Percentiles rank a stretch among this genome's conserved stretches.
Evolutionary conservation across 148 eudicot genomes (phyloP).

Genomic region (Linanthus parryae): DNA sequence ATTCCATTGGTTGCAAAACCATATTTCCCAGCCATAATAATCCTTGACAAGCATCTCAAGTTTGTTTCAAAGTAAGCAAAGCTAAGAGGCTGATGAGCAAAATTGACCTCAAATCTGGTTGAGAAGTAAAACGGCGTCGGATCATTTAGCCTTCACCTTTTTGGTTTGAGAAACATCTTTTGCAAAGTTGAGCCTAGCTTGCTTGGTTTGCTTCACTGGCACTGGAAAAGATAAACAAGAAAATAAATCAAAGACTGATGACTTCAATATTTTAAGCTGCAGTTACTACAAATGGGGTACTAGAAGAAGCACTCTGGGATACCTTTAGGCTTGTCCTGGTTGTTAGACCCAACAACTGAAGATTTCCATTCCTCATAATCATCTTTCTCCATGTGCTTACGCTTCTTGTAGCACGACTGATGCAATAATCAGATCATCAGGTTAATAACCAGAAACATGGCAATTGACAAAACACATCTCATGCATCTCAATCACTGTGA

Average conservation of each 20-base stretch:
- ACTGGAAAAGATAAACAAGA: slow-evolving; percentile 24
- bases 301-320: slow-evolving; percentile 10
- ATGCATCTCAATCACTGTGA: background rate
- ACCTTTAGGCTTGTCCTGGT: slow-evolving; percentile 33
- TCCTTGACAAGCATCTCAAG: too few relatives aligned
- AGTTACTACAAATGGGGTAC: background rate
- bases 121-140: background rate
- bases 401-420: slow-evolving; percentile 72
- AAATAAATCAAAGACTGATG: background rate
- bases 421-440: slow-evolving; percentile 21
- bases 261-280: background rate
- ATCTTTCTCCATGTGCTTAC: slow-evolving; percentile 49
- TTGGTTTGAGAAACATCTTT: slow-evolving; percentile 27
- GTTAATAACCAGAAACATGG: background rate
- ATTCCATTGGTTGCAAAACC: too few relatives aligned
- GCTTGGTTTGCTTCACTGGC: slow-evolving; percentile 45
- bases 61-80: too few relatives aligned
- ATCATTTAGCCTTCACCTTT: slow-evolving; percentile 35
- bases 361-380: slow-evolving; percentile 89
- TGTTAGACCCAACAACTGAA: slow-evolving; percentile 50
- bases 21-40: too few relatives aligned
- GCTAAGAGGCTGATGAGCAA: too few relatives aligned
- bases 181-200: slow-evolving; percentile 48
- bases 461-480: background rate
- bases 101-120: background rate